Conservation (phyloP, 768 basidiomycete genomes). For the Xerocomellus intermedius region DNA sequence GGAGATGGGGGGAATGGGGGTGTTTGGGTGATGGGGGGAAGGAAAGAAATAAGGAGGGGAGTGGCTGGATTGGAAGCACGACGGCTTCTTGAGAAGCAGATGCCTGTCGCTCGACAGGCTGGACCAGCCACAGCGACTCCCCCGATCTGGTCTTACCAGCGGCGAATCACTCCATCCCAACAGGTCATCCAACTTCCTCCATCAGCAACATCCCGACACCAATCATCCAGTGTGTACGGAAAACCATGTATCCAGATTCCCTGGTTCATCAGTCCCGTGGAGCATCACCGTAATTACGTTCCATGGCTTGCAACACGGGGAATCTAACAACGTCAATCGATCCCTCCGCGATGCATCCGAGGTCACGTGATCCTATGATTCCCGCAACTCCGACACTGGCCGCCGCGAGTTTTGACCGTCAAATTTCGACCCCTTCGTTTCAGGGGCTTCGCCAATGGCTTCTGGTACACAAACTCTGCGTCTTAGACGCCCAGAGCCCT, state of each 20-base stretch:
- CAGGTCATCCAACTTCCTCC: slow-evolving; percentile 14
- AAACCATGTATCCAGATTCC: neutral
- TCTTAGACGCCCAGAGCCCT: slow-evolving; percentile 44
- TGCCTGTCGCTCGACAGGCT: slow-evolving; percentile 18
- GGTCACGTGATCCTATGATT: slow-evolving; percentile 13
- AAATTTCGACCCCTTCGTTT: neutral
- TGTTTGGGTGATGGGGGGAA: slow-evolving; percentile 12
- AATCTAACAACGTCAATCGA: neutral
- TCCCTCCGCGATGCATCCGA: neutral
- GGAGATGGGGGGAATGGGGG: slow-evolving; percentile 7
- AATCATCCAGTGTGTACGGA: neutral
- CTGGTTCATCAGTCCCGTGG: neutral
- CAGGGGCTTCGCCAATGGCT: slow-evolving; percentile 33
- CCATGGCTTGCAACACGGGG: neutral
- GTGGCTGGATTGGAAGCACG: slow-evolving; percentile 26
- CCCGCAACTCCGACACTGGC: neutral
- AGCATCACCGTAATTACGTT: neutral
- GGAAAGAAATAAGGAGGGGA: slow-evolving; percentile 29
- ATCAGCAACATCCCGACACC: neutral
- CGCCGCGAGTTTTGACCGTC: neutral
- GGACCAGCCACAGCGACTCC: slow-evolving; percentile 28
- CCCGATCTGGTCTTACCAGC: slow-evolving; percentile 30
- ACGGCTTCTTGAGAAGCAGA: slow-evolving; percentile 31
- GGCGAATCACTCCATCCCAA: slow-evolving; percentile 25
- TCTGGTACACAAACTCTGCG: slow-evolving; percentile 50